Percentiles rank a stretch among this genome's conserved stretches.
Evolutionary conservation across 2,329 filamentous ascomycete genomes (phyloP).

Genomic region (Teratosphaeria epicoccoides): DNA sequence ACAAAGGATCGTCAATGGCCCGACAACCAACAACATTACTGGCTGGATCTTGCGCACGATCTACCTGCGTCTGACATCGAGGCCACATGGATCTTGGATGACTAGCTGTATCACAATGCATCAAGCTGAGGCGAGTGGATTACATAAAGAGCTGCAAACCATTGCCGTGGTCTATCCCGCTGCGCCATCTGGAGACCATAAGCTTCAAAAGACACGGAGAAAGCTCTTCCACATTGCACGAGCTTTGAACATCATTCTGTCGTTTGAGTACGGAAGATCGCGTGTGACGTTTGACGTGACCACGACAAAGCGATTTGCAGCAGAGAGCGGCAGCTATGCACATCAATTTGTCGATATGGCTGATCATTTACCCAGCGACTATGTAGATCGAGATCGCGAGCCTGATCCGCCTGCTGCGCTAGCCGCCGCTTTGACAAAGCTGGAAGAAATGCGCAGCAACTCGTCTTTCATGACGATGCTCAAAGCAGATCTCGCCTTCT

Average conservation of each 20-base stretch:
- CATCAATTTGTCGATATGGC: conserved; percentile 25
- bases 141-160: conserved; percentile 34
- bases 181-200: conserved; percentile 21
- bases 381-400: conserved; percentile 24
- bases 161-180: conserved; percentile 26
- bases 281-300: conserved; percentile 41
- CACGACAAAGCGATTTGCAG: conserved; percentile 25
- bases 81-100: conserved; percentile 47
- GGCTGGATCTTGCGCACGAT: conserved; percentile 46
- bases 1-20: conserved; percentile 16
- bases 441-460: conserved; percentile 23
- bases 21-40: conserved; percentile 30
- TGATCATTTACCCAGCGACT: conserved; percentile 25
- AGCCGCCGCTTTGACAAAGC: conserved; percentile 21
- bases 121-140: conserved; percentile 43
- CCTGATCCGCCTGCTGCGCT: conserved; percentile 26
- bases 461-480: conserved; percentile 33
- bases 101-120: conserved; percentile 50
- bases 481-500: conserved; percentile 45
- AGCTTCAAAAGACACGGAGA: conserved; percentile 20
- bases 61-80: conserved; percentile 44
- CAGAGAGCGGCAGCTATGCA: conserved; percentile 18
- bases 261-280: conserved; percentile 48
- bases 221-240: conserved; percentile 40
- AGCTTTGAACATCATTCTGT: conserved; percentile 49